Base-by-base conservation (phyloP, 2,329 filamentous ascomycete species). In the Alternaria conjuncta region DNA sequence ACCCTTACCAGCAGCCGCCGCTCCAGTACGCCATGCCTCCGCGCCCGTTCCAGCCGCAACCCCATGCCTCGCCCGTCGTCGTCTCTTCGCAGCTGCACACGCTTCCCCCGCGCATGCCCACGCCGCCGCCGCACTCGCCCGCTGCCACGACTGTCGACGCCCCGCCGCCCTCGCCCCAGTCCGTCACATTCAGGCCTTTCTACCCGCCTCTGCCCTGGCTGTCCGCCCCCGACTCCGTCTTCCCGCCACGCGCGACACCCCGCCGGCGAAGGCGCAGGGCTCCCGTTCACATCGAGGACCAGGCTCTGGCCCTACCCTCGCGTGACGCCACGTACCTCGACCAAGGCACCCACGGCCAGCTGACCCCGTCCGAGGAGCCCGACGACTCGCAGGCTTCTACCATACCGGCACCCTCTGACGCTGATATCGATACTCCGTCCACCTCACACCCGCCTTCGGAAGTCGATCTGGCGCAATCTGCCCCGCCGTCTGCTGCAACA, bases 371-470 rank as follows among this genome's bases (percentile, higher is more conserved):
- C 5, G 77, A 76, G 46, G 77, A 73, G 36, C 70, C 77, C 3
- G 70, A 70, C 59, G 76, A 80, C 55, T 83, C 82, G 0, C 82
- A 83, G 57, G 75, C 80, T 9, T 83, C 82, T 3, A 84, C 82
- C 12, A 73, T 81, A 11, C 80, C 83, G 26, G 80, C 79, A 12
- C 77, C 80, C 8, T 84, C 83, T 13, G 82, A 85, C 18, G 82
- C 79, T 28, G 81, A 84, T 76, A 72, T 80, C 7, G 86, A 88
- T 65, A 89, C 87, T 2, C 87, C 87, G 10, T 84, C 84, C 4
- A 86, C 86, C 9, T 88, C 87, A 9, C 84, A 87, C 63, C 84
- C 85, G 45, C 86, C 86, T 10, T 89, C 87, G 3, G 86, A 89
- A 66, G 80, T 79, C 32, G 84, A 86, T 63, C 85, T 83, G 4